Base-by-base conservation (phyloP, 208 protist genomes). In the Zelonia costaricensis region DNA sequence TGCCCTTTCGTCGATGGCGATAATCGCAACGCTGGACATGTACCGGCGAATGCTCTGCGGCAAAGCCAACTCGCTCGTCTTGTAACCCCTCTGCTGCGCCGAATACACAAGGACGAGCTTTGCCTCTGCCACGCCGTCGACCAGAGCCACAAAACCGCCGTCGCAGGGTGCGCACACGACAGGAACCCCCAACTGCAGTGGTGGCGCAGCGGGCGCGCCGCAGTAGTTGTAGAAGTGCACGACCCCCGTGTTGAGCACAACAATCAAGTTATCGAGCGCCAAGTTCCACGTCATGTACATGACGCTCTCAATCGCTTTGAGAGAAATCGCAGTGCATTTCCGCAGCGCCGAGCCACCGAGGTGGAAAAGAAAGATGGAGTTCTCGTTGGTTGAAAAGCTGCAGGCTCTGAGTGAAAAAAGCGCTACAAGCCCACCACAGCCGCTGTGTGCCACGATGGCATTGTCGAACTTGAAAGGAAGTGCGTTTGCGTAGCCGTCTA, bases 261-360 rank as follows among this genome's bases (percentile, higher is more conserved):
- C 63, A 52, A 91, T 70, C 28, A 94, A 58, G 58, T 94, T 69
- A 76, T 88, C 80, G n/a, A 69, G 58, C 18, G 31, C 46, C 13
- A 73, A 38, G 66, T 88, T 84, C 84, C 84, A 94, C 51, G 76
- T 85, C 69, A 91, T 76, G 43, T 78, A 91, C 13, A 82, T 33
- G 16, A 91, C 80, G 30, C 56, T 72, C 46, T 88, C 66, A 3
- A 77, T 75, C 8, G 73, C 72, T 47, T 69, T 57, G 72, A 69
- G 30, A 12, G 30, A 51, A 86, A 80, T 59, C 35, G 39, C 30
- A 40, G 40, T 25, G 25, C 22, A 23, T 10, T 38, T 35, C 15
- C 27, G 27, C 36, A 58, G 40, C 23, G 38, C 22, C 6, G 39
- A 48, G 27, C 56, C 47, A 9, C 40, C 42, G 30, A 70, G 48